A percentile compares a stretch with the other conserved stretches of the same genome.
Conservation (phyloP, 768 basidiomycete genomes). For the Leccinum variicolor region DNA sequence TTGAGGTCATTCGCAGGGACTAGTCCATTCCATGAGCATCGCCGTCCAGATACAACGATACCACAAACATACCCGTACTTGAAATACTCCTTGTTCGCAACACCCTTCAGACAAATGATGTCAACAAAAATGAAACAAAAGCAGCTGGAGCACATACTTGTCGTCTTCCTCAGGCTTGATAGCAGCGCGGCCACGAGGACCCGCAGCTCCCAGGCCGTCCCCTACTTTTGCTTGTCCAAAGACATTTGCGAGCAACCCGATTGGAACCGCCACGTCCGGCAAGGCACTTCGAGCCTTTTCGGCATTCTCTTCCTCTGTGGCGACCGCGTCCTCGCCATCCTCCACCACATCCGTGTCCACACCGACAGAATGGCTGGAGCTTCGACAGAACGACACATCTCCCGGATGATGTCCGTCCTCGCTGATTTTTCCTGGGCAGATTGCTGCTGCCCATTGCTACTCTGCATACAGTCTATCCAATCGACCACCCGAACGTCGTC, state of each 20-base stretch:
- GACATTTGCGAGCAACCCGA: slow-evolving; percentile 72
- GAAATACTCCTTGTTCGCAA: slow-evolving; percentile 79
- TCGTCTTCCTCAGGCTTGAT: slow-evolving; percentile 49
- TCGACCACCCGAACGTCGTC: too few relatives aligned
- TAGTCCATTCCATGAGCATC: slow-evolving; percentile 18
- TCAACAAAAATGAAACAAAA: slow-evolving; percentile 9
- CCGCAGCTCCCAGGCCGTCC: slow-evolving; percentile 25
- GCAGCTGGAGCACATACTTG: slow-evolving; percentile 35
- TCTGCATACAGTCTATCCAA: too few relatives aligned
- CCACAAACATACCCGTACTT: slow-evolving; percentile 52
- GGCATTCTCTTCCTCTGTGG: slow-evolving; percentile 36
- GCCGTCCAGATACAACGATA: background rate
- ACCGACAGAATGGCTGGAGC: background rate
- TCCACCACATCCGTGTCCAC: slow-evolving; percentile 28
- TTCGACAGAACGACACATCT: slow-evolving; percentile 28
- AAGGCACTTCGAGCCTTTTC: slow-evolving; percentile 50
- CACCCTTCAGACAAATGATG: slow-evolving; percentile 46
- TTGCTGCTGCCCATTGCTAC: too few relatives aligned
- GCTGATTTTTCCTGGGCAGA: too few relatives aligned
- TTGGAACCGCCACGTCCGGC: slow-evolving; percentile 69
- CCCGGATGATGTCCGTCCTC: too few relatives aligned
- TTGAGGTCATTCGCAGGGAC: slow-evolving; percentile 71
- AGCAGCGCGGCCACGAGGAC: slow-evolving; percentile 1
- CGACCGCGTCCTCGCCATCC: slow-evolving; percentile 26
- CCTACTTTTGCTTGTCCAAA: slow-evolving; percentile 48